Evolutionary conservation across 106 monocot species (phyloP).

Genomic region (Platanthera zijinensis): DNA sequence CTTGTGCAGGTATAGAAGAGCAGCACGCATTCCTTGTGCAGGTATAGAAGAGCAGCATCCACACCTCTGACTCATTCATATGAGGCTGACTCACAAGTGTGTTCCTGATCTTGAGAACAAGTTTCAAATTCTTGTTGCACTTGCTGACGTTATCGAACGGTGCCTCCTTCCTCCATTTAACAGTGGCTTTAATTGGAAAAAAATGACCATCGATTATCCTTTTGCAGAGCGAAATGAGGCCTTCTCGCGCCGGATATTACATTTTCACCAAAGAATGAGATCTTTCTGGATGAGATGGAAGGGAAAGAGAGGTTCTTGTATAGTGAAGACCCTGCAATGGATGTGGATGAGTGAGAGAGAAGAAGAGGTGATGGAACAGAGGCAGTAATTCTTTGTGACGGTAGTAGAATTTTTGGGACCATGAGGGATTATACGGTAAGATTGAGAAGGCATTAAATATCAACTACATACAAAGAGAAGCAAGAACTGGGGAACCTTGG

Average conservation of each 20-base stretch:
- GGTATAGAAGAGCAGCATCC: too few species aligned
- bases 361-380: constrained; percentile 14
- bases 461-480: not conserved
- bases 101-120: constrained; percentile 81
- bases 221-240: not conserved
- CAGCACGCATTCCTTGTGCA: too few species aligned
- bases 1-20: too few species aligned
- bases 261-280: constrained; percentile 34
- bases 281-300: constrained; percentile 1
- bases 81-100: constrained; percentile 91
- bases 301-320: constrained; percentile 14
- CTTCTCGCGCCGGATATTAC: constrained; percentile 12
- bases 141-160: constrained; percentile 91
- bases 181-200: constrained; percentile 23
- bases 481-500: not conserved
- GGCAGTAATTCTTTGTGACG: constrained; percentile 17
- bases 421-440: constrained; percentile 10
- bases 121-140: constrained; percentile 91
- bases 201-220: constrained; percentile 7
- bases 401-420: constrained; percentile 38
- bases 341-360: constrained; percentile 9
- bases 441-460: not conserved
- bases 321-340: constrained; percentile 1
- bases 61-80: constrained; percentile 45
- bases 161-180: constrained; percentile 80